Evolutionary conservation across 106 monocot species (phyloP).

Genomic region (Dendrobium nobile): DNA sequence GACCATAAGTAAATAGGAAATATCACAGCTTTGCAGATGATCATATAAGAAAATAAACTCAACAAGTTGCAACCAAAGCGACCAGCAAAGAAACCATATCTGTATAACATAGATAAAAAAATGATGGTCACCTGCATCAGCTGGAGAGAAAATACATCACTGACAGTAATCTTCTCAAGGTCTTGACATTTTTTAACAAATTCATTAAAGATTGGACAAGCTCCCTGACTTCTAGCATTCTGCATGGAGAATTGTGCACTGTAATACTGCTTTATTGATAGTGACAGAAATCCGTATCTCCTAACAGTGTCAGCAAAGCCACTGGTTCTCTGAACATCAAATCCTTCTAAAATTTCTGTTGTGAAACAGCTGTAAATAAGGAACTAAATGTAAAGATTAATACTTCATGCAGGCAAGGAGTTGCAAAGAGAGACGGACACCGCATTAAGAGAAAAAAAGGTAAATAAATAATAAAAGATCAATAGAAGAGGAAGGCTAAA

Average conservation of each 20-base stretch:
- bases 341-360: slow-evolving; percentile 95
- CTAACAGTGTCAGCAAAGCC: slow-evolving; percentile 76
- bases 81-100: background rate
- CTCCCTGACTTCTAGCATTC: slow-evolving; percentile 4
- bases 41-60: background rate
- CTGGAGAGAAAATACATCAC: slow-evolving; percentile 87
- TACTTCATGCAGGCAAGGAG: background rate
- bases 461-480: background rate
- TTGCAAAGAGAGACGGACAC: background rate
- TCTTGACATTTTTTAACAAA: slow-evolving; percentile 77
- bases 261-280: slow-evolving; percentile 71
- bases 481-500: background rate
- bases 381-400: background rate
- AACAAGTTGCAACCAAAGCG: background rate
- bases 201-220: slow-evolving; percentile 57
- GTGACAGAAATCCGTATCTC: slow-evolving; percentile 78
- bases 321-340: slow-evolving; percentile 84
- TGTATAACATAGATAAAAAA: background rate
- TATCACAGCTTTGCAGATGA: too few species aligned
- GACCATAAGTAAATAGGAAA: background rate
- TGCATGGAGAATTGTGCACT: slow-evolving; percentile 25
- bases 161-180: slow-evolving; percentile 71
- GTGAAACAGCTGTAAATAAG: slow-evolving; percentile 78
- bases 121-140: slow-evolving; percentile 79
- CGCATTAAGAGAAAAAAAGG: too few species aligned